phyloP scores from a whole-genome alignment of 306 rosid species.

The Trifolium pratense region DNA sequence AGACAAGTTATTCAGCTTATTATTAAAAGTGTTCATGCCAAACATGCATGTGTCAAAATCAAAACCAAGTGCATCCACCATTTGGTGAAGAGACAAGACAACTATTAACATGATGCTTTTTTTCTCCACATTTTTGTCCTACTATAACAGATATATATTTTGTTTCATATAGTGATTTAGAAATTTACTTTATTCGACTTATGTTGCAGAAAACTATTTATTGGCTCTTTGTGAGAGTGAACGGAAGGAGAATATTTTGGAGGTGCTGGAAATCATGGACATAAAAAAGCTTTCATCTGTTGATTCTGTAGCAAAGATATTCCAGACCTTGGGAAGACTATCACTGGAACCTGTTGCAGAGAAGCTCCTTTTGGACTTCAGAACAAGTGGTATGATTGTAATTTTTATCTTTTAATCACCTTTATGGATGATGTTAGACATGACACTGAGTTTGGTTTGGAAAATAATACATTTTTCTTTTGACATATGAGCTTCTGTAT shows the following conservation, averaged over 20 bases:
- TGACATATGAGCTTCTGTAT: constrained; percentile 33
- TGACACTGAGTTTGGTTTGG: constrained; percentile 11
- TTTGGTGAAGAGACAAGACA: constrained; percentile 12
- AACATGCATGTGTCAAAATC: too few relatives aligned
- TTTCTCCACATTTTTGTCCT: constrained; percentile 12
- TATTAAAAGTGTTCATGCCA: constrained; percentile 32
- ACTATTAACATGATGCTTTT: constrained; percentile 17
- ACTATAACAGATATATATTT: constrained; percentile 20
- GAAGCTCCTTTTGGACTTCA: constrained; percentile 66
- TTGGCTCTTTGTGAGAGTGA: constrained; percentile 83
- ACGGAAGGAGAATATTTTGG: constrained; percentile 63
- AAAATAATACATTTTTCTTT: constrained; percentile 30
- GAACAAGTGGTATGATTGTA: constrained; percentile 59
- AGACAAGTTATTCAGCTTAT: constrained; percentile 22
- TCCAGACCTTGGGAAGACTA: constrained; percentile 74
- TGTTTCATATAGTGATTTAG: constrained; percentile 38
- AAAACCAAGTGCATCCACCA: constrained; percentile 30
- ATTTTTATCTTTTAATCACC: constrained; percentile 34
- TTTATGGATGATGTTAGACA: not conserved
- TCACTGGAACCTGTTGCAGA: constrained; percentile 62
- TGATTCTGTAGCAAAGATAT: constrained; percentile 51
- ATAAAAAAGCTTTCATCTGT: constrained; percentile 57
- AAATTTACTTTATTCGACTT: constrained; percentile 37
- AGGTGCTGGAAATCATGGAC: constrained; percentile 64
- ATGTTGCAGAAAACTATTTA: constrained; percentile 75